Conservation (phyloP, 768 basidiomycete species). For the Lactarius indigo region DNA sequence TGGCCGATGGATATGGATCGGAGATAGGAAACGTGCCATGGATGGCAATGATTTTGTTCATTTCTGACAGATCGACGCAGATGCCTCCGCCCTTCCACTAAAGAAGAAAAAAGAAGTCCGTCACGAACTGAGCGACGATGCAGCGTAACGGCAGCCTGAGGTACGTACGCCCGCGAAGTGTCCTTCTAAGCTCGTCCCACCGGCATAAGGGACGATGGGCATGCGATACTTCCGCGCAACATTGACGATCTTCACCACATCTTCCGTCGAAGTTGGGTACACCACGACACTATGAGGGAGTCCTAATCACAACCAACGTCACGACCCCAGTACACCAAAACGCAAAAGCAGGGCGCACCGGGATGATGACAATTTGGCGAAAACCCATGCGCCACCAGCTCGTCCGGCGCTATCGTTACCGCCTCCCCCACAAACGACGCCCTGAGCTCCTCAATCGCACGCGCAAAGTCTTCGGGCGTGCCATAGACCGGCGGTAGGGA, state of each 20-base stretch:
- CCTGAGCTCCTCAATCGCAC: constrained; percentile 30
- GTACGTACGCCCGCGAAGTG: constrained; percentile 60
- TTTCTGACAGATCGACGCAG: constrained; percentile 71
- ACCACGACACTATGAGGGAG: constrained; percentile 56
- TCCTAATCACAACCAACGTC: constrained; percentile 31
- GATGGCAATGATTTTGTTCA: constrained; percentile 76
- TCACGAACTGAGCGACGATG: background rate
- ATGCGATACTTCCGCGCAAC: constrained; percentile 71
- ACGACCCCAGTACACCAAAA: background rate
- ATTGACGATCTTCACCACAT: constrained; percentile 76
- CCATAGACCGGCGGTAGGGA: constrained; percentile 25
- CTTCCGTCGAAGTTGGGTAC: constrained; percentile 67
- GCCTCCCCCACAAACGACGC: constrained; percentile 8
- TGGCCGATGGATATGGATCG: background rate
- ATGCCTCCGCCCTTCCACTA: constrained; percentile 52
- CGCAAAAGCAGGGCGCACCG: constrained; percentile 9
- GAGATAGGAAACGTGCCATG: constrained; percentile 47
- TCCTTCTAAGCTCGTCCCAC: constrained; percentile 80
- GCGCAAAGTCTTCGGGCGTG: constrained; percentile 29
- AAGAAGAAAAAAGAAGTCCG: background rate
- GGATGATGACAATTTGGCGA: constrained; percentile 28
- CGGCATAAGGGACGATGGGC: constrained; percentile 76
- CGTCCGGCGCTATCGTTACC: constrained; percentile 27
- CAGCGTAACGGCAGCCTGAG: background rate
- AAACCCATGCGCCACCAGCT: constrained; percentile 30